Percentiles rank a stretch among this genome's conserved stretches.
phyloP scores from a whole-genome alignment of 2,329 filamentous ascomycete species.

The Epichloe gansuensis region DNA sequence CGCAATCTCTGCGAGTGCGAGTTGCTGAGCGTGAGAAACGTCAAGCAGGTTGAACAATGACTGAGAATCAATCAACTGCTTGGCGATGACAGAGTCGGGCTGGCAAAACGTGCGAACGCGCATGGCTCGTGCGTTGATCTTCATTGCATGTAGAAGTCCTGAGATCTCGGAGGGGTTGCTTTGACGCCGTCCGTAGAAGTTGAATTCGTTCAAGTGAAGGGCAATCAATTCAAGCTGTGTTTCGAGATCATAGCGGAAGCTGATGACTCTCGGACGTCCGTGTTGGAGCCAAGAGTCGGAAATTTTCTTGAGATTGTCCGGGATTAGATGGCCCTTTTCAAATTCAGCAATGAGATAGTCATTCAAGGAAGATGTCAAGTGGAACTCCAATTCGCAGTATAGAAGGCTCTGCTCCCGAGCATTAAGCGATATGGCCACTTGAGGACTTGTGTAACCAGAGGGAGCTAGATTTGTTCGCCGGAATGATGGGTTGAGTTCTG shows the following conservation, averaged over 20 bases:
- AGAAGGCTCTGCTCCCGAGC: slow-evolving; percentile 45
- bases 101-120: slow-evolving; percentile 44
- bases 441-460: slow-evolving; percentile 8
- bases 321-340: slow-evolving; percentile 40
- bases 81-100: slow-evolving; percentile 44
- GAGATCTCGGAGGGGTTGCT: slow-evolving; percentile 29
- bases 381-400: slow-evolving; percentile 47
- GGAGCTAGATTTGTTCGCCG: neutral
- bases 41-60: slow-evolving; percentile 38
- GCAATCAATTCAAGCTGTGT: slow-evolving; percentile 45
- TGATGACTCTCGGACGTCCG: slow-evolving; percentile 41
- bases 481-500: slow-evolving; percentile 21
- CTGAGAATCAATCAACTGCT: slow-evolving; percentile 43
- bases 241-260: slow-evolving; percentile 48
- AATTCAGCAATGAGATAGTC: slow-evolving; percentile 40
- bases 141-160: slow-evolving; percentile 40
- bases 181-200: slow-evolving; percentile 39
- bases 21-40: slow-evolving; percentile 29
- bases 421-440: slow-evolving; percentile 37
- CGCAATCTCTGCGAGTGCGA: slow-evolving; percentile 36
- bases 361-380: slow-evolving; percentile 38
- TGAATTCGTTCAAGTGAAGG: slow-evolving; percentile 39
- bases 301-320: slow-evolving; percentile 38
- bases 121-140: slow-evolving; percentile 38
- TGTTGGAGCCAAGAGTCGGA: slow-evolving; percentile 39